Evolutionary conservation across 768 basidiomycete species (phyloP).

Genomic region (Boletales sp.): DNA sequence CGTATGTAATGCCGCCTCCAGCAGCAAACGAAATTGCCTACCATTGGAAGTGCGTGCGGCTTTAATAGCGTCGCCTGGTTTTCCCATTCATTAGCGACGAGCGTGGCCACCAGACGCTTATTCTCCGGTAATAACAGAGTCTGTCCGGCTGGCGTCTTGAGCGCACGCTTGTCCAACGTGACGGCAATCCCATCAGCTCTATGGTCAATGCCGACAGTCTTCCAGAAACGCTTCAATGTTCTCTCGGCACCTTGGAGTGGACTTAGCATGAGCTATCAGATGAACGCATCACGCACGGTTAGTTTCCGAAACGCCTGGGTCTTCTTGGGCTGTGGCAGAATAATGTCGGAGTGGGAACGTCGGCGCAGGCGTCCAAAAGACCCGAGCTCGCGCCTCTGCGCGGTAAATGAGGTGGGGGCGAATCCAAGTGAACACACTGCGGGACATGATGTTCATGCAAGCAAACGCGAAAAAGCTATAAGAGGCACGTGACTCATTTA

Average conservation of each 20-base stretch:
- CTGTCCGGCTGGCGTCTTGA: conserved; percentile 89
- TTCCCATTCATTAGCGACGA: conserved; percentile 97
- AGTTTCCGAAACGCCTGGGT: conserved; percentile 52
- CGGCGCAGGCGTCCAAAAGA: not conserved
- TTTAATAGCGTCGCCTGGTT: conserved; percentile 83
- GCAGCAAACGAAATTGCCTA: conserved; percentile 32
- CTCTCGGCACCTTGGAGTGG: conserved; percentile 69
- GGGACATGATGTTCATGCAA: conserved; percentile 4
- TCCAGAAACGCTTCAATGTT: conserved; percentile 92
- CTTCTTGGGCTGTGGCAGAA: conserved; percentile 30
- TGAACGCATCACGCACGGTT: conserved; percentile 47
- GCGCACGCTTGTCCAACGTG: conserved; percentile 75
- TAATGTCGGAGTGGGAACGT: conserved; percentile 8
- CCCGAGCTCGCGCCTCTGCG: not conserved
- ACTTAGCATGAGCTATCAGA: conserved; percentile 1
- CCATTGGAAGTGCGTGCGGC: conserved; percentile 89
- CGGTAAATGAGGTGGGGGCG: conserved; percentile 3
- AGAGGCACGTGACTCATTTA: conserved; percentile 21
- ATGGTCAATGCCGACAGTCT: conserved; percentile 73
- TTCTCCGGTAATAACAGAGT: conserved; percentile 64
- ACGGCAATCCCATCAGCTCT: conserved; percentile 52
- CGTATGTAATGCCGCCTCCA: conserved; percentile 5
- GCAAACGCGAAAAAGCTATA: conserved; percentile 4
- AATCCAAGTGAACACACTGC: conserved; percentile 4
- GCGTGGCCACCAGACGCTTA: conserved; percentile 70